Evolutionary conservation across 345 rosid species (phyloP).

Genomic region (Aurinia saxatilis): DNA sequence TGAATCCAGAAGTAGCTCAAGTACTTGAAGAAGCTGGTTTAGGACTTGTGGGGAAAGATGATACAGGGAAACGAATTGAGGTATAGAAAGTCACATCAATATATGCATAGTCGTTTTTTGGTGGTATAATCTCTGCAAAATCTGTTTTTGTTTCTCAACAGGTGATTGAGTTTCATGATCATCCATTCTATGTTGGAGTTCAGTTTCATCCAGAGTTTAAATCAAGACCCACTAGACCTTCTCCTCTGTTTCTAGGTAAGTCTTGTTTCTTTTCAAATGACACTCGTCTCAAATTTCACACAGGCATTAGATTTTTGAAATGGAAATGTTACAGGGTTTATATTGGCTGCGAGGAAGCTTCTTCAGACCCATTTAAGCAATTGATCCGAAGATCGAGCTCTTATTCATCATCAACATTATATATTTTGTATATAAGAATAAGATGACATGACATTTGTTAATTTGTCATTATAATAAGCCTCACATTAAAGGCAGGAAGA

Average conservation of each 20-base stretch:
- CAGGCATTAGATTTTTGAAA: background rate
- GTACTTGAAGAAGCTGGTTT: constrained; percentile 80
- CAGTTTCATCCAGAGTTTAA: constrained; percentile 98
- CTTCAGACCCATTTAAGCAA: constrained; percentile 47
- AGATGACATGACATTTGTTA: background rate
- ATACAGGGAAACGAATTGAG: constrained; percentile 82
- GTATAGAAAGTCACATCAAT: constrained; percentile 23
- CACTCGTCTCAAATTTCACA: constrained; percentile 5
- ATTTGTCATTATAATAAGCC: background rate
- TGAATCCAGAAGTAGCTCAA: constrained; percentile 69
- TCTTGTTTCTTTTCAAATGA: background rate
- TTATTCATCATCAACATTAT: constrained; percentile 11
- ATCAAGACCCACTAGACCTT: constrained; percentile 86
- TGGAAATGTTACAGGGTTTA: constrained; percentile 46
- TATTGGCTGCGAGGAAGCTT: constrained; percentile 66
- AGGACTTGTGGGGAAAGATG: constrained; percentile 89
- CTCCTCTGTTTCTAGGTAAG: constrained; percentile 80
- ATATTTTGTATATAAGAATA: background rate
- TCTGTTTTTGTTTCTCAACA: constrained; percentile 16
- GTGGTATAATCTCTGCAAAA: constrained; percentile 2
- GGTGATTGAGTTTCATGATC: constrained; percentile 65
- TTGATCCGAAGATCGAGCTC: constrained; percentile 8
- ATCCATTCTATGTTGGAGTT: constrained; percentile 74
- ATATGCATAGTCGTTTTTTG: background rate
- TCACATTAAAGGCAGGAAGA: constrained; percentile 3